Evolutionary conservation across 768 basidiomycete species (phyloP), one percentile per base, ranked within the genome.

Genomic region (Naganishia friedmannii): DNA sequence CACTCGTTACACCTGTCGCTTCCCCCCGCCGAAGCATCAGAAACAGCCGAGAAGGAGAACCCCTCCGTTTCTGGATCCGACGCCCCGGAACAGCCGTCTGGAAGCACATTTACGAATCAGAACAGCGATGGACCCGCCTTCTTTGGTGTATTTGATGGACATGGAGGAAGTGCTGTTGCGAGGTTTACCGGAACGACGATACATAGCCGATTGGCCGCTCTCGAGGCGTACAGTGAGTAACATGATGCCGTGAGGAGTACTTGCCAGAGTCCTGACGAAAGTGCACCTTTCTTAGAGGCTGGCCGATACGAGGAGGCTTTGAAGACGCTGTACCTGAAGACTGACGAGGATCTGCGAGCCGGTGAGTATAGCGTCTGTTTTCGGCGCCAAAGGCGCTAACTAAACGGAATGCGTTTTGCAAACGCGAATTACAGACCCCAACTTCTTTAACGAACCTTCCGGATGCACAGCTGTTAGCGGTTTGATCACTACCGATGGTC

Each of bases 101-200:
- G 77, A 65, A 78, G 76, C 28, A 78, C 80, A 15, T 74, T 79
- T 26, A 77, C 78, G 9, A 79, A 78, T 69, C 85, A 85, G 51
- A 83, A 73, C 75, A 70, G 80, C 70, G 76, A 78, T 34, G 67
- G 60, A 34, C 70, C 77, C 42, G 86, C 91, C 0, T 94, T 97
- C 83, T 96, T 98, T 76, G 95, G 90, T 32, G 94, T 99, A 1
- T 98, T 96, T 78, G 96, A 99, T 82, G 96, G 96, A 34, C 96
- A 99, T 79, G 96, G 96, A 71, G 96, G 72, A 39, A 76, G 77
- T 9, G 69, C 77, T 21, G 79, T 77, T n/a, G 79, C 79, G 15
- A 79, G 79, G 66, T 80, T 77, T 69, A 74, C 78, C 1, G 79
- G 79, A 32, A 80, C 77, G 32, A 79, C 79, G 19, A 68, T 80